phyloP scores from a whole-genome alignment of 2,329 filamentous ascomycete genomes.

The Penicillium sp. region DNA sequence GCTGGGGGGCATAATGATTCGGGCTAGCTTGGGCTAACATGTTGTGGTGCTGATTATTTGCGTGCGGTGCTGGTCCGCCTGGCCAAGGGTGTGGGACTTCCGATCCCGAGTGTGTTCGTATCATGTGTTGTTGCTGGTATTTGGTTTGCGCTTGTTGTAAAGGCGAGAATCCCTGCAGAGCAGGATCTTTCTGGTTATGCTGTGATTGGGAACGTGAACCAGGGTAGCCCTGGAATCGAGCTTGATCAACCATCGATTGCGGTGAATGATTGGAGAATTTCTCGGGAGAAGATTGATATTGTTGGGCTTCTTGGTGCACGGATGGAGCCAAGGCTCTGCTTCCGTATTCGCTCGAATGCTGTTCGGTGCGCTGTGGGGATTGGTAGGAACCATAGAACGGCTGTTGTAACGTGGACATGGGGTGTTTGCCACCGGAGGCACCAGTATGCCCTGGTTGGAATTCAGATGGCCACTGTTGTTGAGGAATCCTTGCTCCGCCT shows the following conservation, averaged over 20 bases:
- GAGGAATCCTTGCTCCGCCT: neutral
- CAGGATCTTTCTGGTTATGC: constrained; percentile 4
- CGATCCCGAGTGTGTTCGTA: constrained; percentile 7
- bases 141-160: constrained; percentile 8
- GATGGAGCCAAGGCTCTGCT: constrained; percentile 4
- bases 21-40: constrained; percentile 6
- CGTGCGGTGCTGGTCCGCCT: neutral
- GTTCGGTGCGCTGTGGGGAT: constrained; percentile 1
- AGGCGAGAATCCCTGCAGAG: constrained; percentile 12
- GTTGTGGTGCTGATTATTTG: constrained; percentile 14
- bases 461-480: constrained; percentile 20
- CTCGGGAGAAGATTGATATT: neutral
- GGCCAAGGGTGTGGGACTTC: neutral
- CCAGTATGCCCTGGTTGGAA: neutral
- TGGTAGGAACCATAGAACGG: constrained; percentile 9
- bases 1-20: constrained; percentile 15
- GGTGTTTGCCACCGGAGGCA: constrained; percentile 2
- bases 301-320: neutral
- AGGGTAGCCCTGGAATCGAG: neutral
- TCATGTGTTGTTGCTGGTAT: constrained; percentile 15
- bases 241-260: neutral
- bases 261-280: neutral
- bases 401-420: constrained; percentile 3
- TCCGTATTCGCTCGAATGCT: constrained; percentile 2
- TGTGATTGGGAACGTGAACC: constrained; percentile 14